Base-by-base conservation (phyloP, 495 filamentous ascomycete genomes). In the Xylaria grammica region DNA sequence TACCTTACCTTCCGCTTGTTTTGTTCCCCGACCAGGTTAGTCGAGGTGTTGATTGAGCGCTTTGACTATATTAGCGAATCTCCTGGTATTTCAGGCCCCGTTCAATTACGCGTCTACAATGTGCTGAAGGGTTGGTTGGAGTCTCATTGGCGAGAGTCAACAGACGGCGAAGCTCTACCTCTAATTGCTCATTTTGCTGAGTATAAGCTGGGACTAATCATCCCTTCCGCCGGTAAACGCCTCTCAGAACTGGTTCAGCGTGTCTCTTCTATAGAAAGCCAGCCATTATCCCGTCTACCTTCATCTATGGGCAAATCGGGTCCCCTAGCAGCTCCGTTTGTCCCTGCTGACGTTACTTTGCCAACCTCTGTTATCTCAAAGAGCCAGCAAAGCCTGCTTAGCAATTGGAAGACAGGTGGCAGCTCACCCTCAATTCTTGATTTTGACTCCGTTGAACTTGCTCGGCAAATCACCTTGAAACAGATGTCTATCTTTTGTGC, bases 1-100 rank as follows among this genome's bases (percentile, higher is more conserved):
- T 98, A 96, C 77, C 87, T 98, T 45, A 98, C 96, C 29, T 99
- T 99, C 81, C 91, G 96, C 46, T 86, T 97, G 20, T 99, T 99
- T 65, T 91, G 92, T 50, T 91, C 91, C 0, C 93, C 96, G 1
- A 70, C 84, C 17, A 85, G 92, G 36, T 87, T 98, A 61, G 92
- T 93, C 3, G 83, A 93, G 71, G 85, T 89, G 1, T 83, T 99
- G 5, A 88, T 94, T 45, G 90, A 94, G 45, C 88, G 96, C 24
- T 99, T 97, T 75, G 90, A 97, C 63, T 96, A 97, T 69, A 90
- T 97, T 59, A 90, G 85, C 6, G 90, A 96, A 46, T 89, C 86
- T 32, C 85, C 88, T 11, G 82, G 86, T 49, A 86, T 91, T 20
- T 89, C 91, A 9, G 83, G 80, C 4, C 92, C 94, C 0, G 93